Conservation (phyloP, 331 rosid species). For the Prunus yedoensis region DNA sequence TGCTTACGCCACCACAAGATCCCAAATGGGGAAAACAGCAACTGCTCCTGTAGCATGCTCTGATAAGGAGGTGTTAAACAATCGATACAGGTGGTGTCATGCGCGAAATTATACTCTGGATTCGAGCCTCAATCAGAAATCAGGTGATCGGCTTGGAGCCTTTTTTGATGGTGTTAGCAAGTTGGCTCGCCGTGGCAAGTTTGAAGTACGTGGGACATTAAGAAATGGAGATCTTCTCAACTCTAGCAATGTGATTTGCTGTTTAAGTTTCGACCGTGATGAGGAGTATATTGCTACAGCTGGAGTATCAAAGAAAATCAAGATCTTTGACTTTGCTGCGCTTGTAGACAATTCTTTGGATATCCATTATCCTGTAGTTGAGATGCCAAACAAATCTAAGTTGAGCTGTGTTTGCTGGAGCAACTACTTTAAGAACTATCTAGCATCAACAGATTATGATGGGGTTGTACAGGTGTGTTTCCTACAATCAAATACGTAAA, state of each 20-base stretch:
- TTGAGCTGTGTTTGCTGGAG: constrained; percentile 74
- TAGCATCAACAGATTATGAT: constrained; percentile 72
- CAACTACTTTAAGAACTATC: constrained; percentile 54
- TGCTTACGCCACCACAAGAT: constrained; percentile 58
- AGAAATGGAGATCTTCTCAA: constrained; percentile 55
- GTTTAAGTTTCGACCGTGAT: constrained; percentile 68
- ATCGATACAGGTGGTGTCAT: constrained; percentile 26
- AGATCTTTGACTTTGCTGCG: constrained; percentile 57
- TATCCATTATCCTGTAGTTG: constrained; percentile 67
- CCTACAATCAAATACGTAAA: constrained; percentile 2
- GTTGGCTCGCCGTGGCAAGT: constrained; percentile 55
- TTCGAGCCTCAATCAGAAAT: constrained; percentile 29
- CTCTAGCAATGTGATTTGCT: constrained; percentile 66
- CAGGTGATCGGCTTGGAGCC: constrained; percentile 43
- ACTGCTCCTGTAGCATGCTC: constrained; percentile 27
- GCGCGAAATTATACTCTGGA: constrained; percentile 31
- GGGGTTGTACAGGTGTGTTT: constrained; percentile 75
- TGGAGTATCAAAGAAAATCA: constrained; percentile 69
- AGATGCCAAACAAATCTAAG: constrained; percentile 65
- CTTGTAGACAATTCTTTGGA: constrained; percentile 42
- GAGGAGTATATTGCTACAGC: constrained; percentile 72
- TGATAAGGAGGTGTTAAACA: constrained; percentile 46
- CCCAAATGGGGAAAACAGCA: constrained; percentile 29
- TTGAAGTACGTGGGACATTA: constrained; percentile 57
- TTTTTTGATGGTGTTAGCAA: constrained; percentile 69